Conservation (phyloP, 305 asterid genomes). For the Fraxinus sp. region DNA sequence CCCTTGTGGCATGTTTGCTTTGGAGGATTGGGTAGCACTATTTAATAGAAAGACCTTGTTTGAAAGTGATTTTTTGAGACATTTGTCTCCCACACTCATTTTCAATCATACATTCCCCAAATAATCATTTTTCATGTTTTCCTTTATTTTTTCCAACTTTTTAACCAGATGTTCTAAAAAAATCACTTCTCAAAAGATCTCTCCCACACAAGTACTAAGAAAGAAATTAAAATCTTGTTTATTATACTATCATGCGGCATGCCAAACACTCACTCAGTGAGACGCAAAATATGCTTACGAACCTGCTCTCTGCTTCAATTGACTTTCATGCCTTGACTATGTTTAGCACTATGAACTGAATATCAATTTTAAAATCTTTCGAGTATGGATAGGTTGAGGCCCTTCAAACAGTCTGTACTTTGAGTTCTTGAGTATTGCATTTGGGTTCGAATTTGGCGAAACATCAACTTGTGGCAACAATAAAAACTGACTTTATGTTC, state of each 20-base stretch:
- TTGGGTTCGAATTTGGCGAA: neutral
- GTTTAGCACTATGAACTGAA: neutral
- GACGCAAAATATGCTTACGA: neutral
- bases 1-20: neutral
- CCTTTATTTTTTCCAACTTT: neutral
- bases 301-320: neutral
- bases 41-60: neutral
- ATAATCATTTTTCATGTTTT: neutral
- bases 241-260: neutral
- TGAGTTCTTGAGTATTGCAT: neutral
- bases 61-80: neutral
- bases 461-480: neutral
- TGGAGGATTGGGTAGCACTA: neutral
- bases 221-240: too few species aligned
- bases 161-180: neutral
- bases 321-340: neutral
- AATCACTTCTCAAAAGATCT: neutral
- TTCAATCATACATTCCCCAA: neutral
- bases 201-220: neutral
- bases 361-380: neutral
- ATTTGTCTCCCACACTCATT: neutral
- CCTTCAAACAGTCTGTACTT: neutral
- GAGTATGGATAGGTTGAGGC: neutral
- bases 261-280: neutral
- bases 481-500: neutral